Conservation (phyloP, 2,329 filamentous ascomycete genomes). For the Colletotrichum cordylinicola region DNA sequence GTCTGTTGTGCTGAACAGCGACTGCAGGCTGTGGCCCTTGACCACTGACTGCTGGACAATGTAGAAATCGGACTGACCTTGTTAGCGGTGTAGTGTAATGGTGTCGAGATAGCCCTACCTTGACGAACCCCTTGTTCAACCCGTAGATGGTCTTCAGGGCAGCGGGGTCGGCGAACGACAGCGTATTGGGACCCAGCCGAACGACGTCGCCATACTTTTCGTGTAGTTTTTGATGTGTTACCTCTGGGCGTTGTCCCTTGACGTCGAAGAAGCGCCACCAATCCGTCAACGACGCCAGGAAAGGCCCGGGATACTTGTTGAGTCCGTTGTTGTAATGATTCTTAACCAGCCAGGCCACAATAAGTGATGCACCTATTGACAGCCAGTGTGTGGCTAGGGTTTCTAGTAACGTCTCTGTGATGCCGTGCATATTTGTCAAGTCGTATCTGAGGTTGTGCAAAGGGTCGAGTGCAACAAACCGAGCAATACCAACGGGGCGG, state of each 20-base stretch:
- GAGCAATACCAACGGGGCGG: neutral
- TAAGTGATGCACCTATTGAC: slow-evolving; percentile 33
- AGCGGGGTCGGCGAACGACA: slow-evolving; percentile 77
- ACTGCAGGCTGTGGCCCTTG: slow-evolving; percentile 71
- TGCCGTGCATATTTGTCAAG: slow-evolving; percentile 26
- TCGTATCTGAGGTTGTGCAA: neutral
- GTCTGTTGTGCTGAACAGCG: slow-evolving; percentile 78
- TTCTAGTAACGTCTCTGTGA: slow-evolving; percentile 39
- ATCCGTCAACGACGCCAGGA: slow-evolving; percentile 67
- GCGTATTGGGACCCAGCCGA: slow-evolving; percentile 73
- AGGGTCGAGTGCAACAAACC: neutral
- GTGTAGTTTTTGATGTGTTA: slow-evolving; percentile 73
- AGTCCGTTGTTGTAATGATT: slow-evolving; percentile 63
- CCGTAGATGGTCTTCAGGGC: slow-evolving; percentile 81
- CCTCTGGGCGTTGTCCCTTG: slow-evolving; percentile 66
- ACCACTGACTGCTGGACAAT: slow-evolving; percentile 77
- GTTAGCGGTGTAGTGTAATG: neutral
- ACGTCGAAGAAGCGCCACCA: slow-evolving; percentile 80
- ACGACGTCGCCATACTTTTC: slow-evolving; percentile 76
- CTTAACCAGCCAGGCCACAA: slow-evolving; percentile 47
- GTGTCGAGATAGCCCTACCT: slow-evolving; percentile 53
- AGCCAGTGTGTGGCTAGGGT: slow-evolving; percentile 50
- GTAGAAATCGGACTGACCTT: slow-evolving; percentile 75
- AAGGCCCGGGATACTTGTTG: slow-evolving; percentile 75
- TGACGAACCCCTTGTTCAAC: slow-evolving; percentile 80